Percentiles rank a stretch among this genome's conserved stretches.
These are phyloP conservation scores for Rhododendron vialii DNA, from an alignment of 148 eudicot genomes.

Conservation along the genomic window DNA sequence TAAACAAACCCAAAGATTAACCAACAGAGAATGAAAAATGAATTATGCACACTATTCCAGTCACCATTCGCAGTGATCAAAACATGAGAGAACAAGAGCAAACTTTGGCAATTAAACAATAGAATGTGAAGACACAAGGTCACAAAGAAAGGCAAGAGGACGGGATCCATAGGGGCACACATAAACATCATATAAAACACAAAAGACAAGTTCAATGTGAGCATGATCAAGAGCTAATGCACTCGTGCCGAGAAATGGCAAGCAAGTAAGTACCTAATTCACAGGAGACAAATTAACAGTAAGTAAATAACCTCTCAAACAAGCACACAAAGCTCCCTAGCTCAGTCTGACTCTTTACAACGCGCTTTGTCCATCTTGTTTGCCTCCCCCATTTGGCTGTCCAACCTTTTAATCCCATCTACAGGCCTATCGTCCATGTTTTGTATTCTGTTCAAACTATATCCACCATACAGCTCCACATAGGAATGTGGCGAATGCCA, in stretches of 20 bases:
- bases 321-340: neutral
- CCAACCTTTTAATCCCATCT: neutral
- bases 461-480: neutral
- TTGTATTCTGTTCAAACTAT: neutral
- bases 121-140: neutral
- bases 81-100: neutral
- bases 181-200: neutral
- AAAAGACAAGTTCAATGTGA: neutral
- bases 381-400: neutral
- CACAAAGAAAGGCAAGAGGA: neutral
- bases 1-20: neutral
- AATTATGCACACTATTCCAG: neutral
- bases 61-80: neutral
- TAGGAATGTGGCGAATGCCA: neutral
- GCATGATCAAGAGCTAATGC: neutral
- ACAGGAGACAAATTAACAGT: neutral
- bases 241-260: neutral
- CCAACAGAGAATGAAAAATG: neutral
- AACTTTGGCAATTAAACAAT: neutral
- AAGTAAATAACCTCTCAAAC: neutral
- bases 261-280: neutral
- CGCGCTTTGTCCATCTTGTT: neutral
- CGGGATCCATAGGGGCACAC: neutral
- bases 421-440: neutral
- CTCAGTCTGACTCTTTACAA: neutral